Evolutionary conservation across 2,329 filamentous ascomycete species (phyloP).

Genomic region (Hymenoscyphus occultus): DNA sequence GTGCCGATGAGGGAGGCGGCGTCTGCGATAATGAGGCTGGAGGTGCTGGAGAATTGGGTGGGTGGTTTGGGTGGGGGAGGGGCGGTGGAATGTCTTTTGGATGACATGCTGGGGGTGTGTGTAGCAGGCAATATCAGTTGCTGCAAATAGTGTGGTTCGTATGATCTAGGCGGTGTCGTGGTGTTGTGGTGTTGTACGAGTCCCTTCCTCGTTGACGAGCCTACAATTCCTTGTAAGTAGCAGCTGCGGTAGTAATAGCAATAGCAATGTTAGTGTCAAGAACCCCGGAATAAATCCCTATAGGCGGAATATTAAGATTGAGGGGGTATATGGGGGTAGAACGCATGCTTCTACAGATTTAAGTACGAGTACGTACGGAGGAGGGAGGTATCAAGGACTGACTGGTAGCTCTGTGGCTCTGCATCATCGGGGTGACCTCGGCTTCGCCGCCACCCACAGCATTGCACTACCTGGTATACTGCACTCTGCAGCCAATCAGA

Average conservation of each 20-base stretch:
- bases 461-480: not conserved
- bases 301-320: not conserved
- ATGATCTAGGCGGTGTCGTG: not conserved
- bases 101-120: slow-evolving; percentile 28
- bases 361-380: no score
- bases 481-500: not conserved
- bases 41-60: slow-evolving; percentile 52
- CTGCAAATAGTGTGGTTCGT: slow-evolving; percentile 1
- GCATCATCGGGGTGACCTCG: no score
- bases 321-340: not conserved
- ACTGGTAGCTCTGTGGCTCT: no score
- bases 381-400: no score
- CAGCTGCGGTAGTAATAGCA: no score
- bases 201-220: not conserved
- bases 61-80: slow-evolving; percentile 56
- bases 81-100: slow-evolving; percentile 45
- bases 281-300: not conserved
- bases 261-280: no score
- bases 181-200: no score
- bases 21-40: slow-evolving; percentile 59
- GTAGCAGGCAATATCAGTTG: slow-evolving; percentile 6
- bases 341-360: no score
- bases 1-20: slow-evolving; percentile 64
- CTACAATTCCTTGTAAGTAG: no score
- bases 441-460: not conserved